phyloP scores from a whole-genome alignment of 176 grass and related monocot species.

The Paspalum vaginatum region DNA sequence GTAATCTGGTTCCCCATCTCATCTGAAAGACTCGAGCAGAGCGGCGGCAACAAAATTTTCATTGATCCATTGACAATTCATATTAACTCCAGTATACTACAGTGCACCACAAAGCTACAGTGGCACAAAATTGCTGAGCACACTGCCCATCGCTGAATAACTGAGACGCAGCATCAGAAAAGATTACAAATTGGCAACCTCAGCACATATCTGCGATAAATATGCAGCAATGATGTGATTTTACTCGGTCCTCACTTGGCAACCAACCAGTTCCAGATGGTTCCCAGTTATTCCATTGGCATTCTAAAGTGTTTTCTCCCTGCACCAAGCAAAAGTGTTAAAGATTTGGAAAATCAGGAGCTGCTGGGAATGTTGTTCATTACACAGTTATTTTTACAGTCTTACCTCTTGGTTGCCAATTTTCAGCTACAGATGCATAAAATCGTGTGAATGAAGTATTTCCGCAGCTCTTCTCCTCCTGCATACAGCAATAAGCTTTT shows the following conservation, averaged over 20 bases:
- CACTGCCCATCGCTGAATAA: too few relatives aligned
- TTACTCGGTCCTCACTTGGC: neutral
- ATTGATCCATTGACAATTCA: neutral
- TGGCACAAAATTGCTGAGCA: constrained; percentile 19
- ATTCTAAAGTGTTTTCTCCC: constrained; percentile 11
- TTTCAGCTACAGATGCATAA: constrained; percentile 59
- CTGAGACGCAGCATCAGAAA: neutral
- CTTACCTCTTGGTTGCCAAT: constrained; percentile 42
- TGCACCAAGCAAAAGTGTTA: neutral
- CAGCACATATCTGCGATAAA: neutral
- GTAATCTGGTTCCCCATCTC: neutral
- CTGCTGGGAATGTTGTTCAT: neutral
- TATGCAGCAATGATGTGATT: neutral
- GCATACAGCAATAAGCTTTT: constrained; percentile 39
- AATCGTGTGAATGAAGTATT: constrained; percentile 59
- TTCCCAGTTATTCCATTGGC: neutral
- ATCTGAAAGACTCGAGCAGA: neutral
- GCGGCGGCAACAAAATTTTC: neutral
- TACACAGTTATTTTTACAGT: neutral
- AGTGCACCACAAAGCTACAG: neutral
- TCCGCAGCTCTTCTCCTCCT: constrained; percentile 55
- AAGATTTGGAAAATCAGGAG: neutral
- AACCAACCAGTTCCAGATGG: neutral
- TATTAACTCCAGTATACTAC: neutral
- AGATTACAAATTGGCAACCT: neutral